These are phyloP conservation scores for Aspergillus awamori DNA, from an alignment of 2,329 filamentous ascomycete genomes.

Conservation along the genomic window DNA sequence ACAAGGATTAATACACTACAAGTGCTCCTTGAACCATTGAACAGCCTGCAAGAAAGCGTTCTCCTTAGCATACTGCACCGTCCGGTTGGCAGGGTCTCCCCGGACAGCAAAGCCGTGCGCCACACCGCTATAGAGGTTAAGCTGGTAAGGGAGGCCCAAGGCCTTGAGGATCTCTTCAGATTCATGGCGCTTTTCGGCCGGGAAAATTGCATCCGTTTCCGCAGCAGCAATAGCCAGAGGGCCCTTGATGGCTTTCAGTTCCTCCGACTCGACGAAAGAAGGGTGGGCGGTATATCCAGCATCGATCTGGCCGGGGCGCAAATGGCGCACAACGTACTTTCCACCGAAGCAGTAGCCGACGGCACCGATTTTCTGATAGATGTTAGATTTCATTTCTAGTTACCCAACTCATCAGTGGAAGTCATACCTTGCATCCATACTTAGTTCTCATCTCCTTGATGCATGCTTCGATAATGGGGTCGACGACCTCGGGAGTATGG, in stretches of 20 bases:
- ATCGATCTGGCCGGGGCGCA: slow-evolving; percentile 19
- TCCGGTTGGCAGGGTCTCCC: slow-evolving; percentile 59
- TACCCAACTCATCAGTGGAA: not conserved
- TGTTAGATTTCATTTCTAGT: not conserved
- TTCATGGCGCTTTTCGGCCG: slow-evolving; percentile 60
- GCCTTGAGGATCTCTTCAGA: slow-evolving; percentile 61
- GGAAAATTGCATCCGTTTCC: slow-evolving; percentile 64
- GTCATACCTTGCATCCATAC: slow-evolving; percentile 4
- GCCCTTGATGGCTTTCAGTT: slow-evolving; percentile 21
- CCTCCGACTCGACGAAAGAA: slow-evolving; percentile 21
- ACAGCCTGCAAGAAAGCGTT: slow-evolving; percentile 75
- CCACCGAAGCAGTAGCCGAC: slow-evolving; percentile 56
- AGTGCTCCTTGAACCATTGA: slow-evolving; percentile 58
- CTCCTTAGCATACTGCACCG: slow-evolving; percentile 70
- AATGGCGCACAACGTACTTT: slow-evolving; percentile 50
- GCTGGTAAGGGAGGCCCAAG: slow-evolving; percentile 64
- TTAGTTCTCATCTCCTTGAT: slow-evolving; percentile 41
- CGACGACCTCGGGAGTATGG: slow-evolving; percentile 49
- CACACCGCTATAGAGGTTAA: slow-evolving; percentile 70
- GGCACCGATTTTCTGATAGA: slow-evolving; percentile 42
- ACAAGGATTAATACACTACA: not conserved
- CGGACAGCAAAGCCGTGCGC: slow-evolving; percentile 73
- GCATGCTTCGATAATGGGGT: slow-evolving; percentile 51
- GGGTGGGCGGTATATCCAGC: slow-evolving; percentile 27
- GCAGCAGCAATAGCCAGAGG: slow-evolving; percentile 28